Evolutionary conservation across 768 basidiomycete genomes (phyloP), one percentile per base, ranked within the genome.

Genomic region (Candolleomyces aberdarensis): DNA sequence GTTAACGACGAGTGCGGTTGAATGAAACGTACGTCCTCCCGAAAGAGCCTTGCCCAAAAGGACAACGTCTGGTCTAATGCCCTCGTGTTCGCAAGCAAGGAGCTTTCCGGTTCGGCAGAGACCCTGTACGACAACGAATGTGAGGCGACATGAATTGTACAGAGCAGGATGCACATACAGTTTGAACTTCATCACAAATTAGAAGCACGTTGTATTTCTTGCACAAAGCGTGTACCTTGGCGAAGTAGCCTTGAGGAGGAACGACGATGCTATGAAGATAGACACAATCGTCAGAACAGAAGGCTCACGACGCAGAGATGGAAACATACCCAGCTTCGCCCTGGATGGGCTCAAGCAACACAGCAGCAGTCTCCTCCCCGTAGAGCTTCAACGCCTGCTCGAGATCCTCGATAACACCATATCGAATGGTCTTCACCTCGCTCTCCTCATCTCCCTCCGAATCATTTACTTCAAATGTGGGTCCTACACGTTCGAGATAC

Each of bases 121-220:
- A 46, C 96, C 96, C 86, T 93, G 68, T 44, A 54, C 22, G 57
- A 43, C 57, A 29, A 47, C 41, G 50, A 54, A 20, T 26, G 40
- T 53, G 26, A 62, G 58, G 36, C 52, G 19, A 54, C 17, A 22
- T 11, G 22, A 13, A 17, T 15, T 22, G 10, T n/a, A 55, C 53
- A 6, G 39, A 40, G 36, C 5, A 20, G 7, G 36, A 55, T 5
- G 6, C 36, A 59, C 78, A 58, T 59, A 92, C 92, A 46, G 97
- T 98, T 75, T 99, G 97, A 63, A 99, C 95, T 74, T 99, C 97
- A 66, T 99, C 97, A 66, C 94, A 96, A 69, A 99, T 98, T 40
- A 99, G 79, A n/a, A 99, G 80, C 0, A 94, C 94, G 53, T 96
- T 94, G 75, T 96, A 86, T 74, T 91, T 85, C 78, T 90, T 91